Evolutionary conservation across 106 monocot species (phyloP), one percentile per base, ranked within the genome.

Genomic region (Apostasia shenzhenica): DNA sequence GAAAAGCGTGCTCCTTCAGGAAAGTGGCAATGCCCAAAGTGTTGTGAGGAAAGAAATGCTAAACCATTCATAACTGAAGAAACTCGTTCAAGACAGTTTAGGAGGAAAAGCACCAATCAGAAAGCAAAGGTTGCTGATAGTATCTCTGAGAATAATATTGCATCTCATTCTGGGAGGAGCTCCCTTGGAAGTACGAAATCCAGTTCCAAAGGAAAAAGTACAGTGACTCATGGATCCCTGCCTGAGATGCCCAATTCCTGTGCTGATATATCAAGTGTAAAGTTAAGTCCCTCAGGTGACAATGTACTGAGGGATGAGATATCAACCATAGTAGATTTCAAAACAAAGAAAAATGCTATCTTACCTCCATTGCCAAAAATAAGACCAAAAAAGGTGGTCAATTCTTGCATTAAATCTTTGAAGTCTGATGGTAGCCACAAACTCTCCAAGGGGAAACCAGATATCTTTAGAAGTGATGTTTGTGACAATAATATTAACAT

Each of bases 11-110:
- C 92, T 69, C 97, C 97, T 45, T 58, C 83, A 71, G 97, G 97
- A 45, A 89, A 83, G 61, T 97, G 97, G 97, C 54, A 85, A 43
- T 97, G 97, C 48, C 89, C 89, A 45, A 77, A 57, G 48, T 92
- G 89, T 76, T 70, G 61, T 53, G 64, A 73, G 46, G 71, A 77
- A 12, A 81, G 89, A 79, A 82, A 78, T 60, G 68, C 67, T 56
- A 77, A 78, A 61, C 51, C 60, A 6, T 54, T 55, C 50, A 77
- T 54, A 9, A 79, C 75, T 12, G 11, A 43, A 41, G 83, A 88
- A 46, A 49, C 70, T 5, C 75, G 73, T 71, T 81, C 80, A 52
- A 92, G 76, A 67, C 53, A 71, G 46, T 61, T 79, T 57, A 85
- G 84, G 66, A 86, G 73, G 42, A 89, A 77, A 59, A 76, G 70